phyloP scores from a whole-genome alignment of 345 rosid species.

The Populus deltoides region DNA sequence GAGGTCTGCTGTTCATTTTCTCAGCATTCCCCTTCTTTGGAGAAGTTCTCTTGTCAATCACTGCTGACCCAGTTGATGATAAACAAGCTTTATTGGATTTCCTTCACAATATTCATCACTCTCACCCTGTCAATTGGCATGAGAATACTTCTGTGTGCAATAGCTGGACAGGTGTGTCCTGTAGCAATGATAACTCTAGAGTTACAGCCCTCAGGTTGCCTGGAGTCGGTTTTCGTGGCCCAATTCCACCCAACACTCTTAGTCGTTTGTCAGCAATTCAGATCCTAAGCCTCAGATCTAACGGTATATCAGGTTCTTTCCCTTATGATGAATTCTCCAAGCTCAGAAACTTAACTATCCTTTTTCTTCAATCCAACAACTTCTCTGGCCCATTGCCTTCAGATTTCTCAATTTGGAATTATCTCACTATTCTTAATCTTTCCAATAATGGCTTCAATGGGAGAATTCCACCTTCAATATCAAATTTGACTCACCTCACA shows the following conservation, averaged over 20 bases:
- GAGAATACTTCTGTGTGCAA: constrained; percentile 26
- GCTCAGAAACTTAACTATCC: constrained; percentile 20
- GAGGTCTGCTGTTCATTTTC: constrained; percentile 31
- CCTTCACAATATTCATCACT: constrained; percentile 18
- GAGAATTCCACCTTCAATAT: constrained; percentile 31
- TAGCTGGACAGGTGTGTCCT: constrained; percentile 37
- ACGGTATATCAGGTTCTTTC: constrained; percentile 30
- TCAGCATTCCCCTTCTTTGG: constrained; percentile 35
- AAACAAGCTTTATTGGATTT: constrained; percentile 42
- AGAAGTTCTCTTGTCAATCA: constrained; percentile 27
- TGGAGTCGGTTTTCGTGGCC: constrained; percentile 33
- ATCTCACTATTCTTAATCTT: constrained; percentile 31
- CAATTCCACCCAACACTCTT: constrained; percentile 37
- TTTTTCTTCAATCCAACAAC: constrained; percentile 36
- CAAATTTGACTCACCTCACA: constrained; percentile 29
- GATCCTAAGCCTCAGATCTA: constrained; percentile 42
- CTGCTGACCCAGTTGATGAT: constrained; percentile 38
- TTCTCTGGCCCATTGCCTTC: constrained; percentile 40
- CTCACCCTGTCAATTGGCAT: constrained; percentile 32
- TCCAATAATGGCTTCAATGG: constrained; percentile 38
- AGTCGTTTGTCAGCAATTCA: constrained; percentile 30
- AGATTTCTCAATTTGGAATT: constrained; percentile 31
- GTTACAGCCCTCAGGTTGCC: constrained; percentile 36
- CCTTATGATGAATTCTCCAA: constrained; percentile 34
- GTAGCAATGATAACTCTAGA: constrained; percentile 26